Evolutionary conservation across 495 filamentous ascomycete genomes (phyloP).

Genomic region (Evernia prunastri): DNA sequence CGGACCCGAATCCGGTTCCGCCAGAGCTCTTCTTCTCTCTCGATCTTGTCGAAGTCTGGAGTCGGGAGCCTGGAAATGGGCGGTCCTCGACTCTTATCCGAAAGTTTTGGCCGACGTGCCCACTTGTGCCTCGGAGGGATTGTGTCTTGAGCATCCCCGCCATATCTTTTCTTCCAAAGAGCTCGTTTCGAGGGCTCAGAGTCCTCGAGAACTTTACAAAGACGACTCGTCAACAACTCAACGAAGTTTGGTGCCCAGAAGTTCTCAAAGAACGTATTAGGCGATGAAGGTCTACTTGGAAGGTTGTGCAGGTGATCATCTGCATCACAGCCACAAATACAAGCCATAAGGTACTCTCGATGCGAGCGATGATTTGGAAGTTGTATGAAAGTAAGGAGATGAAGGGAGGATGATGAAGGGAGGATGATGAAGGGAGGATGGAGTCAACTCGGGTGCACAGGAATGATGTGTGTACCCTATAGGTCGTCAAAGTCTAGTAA

Average conservation of each 20-base stretch:
- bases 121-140: not conserved
- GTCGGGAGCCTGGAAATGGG: not conserved
- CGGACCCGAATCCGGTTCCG: not conserved
- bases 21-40: not conserved
- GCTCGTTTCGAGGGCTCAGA: not conserved
- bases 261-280: not conserved
- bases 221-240: not conserved
- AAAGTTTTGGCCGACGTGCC: not conserved
- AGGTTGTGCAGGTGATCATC: not conserved
- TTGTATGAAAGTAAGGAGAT: not conserved
- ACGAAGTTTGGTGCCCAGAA: not conserved
- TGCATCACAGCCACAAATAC: not conserved
- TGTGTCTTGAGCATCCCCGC: not conserved
- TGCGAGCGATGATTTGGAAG: not conserved
- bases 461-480: not conserved
- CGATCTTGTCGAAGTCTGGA: not conserved
- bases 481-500: not conserved
- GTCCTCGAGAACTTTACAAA: not conserved
- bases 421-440: not conserved
- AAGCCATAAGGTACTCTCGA: not conserved
- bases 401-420: not conserved
- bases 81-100: not conserved
- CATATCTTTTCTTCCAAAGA: not conserved
- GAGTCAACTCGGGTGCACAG: not conserved
- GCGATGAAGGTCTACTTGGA: not conserved